Evolutionary conservation across 2,329 filamentous ascomycete genomes (phyloP).

Genomic region (Penicillium italicum): DNA sequence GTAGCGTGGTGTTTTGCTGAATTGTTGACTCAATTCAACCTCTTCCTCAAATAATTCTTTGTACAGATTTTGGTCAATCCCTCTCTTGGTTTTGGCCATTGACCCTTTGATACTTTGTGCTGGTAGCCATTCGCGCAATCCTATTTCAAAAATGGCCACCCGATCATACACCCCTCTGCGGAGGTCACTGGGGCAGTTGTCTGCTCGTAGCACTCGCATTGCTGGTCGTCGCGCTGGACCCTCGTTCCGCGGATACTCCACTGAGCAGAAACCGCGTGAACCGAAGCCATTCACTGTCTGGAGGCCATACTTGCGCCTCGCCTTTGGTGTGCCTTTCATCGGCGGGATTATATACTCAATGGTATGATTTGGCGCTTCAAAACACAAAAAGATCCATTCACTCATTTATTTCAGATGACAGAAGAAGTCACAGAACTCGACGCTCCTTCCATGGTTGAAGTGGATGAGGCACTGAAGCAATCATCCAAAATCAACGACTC

Average conservation of each 20-base stretch:
- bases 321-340: constrained; percentile 49
- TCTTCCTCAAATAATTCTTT: neutral
- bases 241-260: constrained; percentile 27
- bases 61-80: neutral
- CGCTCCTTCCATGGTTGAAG: constrained; percentile 70
- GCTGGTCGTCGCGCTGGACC: constrained; percentile 15
- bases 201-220: constrained; percentile 22
- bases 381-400: neutral
- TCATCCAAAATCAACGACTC: constrained; percentile 69
- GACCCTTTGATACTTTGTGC: neutral
- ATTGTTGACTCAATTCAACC: neutral
- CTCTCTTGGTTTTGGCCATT: neutral
- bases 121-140: neutral
- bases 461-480: constrained; percentile 75
- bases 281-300: constrained; percentile 38
- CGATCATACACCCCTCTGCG: constrained; percentile 34
- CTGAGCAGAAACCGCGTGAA: constrained; percentile 21
- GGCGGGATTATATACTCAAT: constrained; percentile 51
- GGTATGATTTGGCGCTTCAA: constrained; percentile 33
- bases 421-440: constrained; percentile 39
- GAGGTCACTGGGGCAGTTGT: constrained; percentile 31
- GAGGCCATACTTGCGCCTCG: constrained; percentile 48
- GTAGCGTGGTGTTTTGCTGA: neutral
- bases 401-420: constrained; percentile 32
- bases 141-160: constrained; percentile 30